These are phyloP conservation scores for Hondaea fermentalgiana DNA, from an alignment of 108 stramenopile species.

Conservation along the genomic window DNA sequence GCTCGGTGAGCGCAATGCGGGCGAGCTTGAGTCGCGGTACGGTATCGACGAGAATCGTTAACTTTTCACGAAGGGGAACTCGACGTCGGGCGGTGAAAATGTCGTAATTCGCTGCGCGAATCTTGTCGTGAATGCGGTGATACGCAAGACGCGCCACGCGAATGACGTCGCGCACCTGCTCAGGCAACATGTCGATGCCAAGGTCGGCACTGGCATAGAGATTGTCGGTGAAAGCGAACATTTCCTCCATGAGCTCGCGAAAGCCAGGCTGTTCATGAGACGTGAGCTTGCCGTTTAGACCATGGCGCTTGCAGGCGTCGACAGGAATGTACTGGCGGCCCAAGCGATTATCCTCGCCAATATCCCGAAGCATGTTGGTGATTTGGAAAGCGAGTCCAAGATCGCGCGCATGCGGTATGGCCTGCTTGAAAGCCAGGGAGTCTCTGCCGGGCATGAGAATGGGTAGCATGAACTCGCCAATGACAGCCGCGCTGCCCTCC, in stretches of 20 bases:
- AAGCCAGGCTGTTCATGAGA: not conserved
- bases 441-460: not conserved
- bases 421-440: not conserved
- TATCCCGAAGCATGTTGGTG: constrained; percentile 93
- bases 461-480: constrained; percentile 9
- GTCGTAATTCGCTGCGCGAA: not conserved
- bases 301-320: not conserved
- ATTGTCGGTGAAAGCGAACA: not conserved
- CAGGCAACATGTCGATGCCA: not conserved
- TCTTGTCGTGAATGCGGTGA: constrained; percentile 7
- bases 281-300: not conserved
- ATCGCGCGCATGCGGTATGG: not conserved
- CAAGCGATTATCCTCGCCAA: constrained; percentile 86
- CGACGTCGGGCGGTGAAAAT: not conserved
- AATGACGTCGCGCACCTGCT: constrained; percentile 10
- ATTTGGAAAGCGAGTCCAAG: constrained; percentile 95
- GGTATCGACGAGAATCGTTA: not conserved
- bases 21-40: not conserved
- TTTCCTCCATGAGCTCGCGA: not conserved
- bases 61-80: not conserved
- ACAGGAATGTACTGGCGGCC: constrained; percentile 83
- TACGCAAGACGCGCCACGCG: not conserved
- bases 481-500: constrained; percentile 2
- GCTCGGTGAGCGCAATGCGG: not conserved
- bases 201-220: not conserved